Percentiles rank a stretch among this genome's conserved stretches.
phyloP scores from a whole-genome alignment of 2,329 filamentous ascomycete species.

The Penicillium thymicola region DNA sequence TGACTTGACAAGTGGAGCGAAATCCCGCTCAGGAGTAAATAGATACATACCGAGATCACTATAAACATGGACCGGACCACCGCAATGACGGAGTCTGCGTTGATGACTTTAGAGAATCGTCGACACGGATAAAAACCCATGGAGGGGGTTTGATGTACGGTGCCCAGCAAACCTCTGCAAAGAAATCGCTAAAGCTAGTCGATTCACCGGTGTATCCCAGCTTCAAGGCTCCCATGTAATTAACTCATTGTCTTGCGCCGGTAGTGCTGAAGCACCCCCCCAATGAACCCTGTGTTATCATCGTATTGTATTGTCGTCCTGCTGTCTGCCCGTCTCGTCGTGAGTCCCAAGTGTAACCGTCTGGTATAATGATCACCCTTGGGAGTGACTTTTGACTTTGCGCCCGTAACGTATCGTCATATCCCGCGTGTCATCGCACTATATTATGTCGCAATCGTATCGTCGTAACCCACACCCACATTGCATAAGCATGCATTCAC shows the following conservation, averaged over 20 bases:
- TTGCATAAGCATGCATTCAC: not conserved
- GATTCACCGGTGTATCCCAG: not conserved
- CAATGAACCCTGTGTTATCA: not conserved
- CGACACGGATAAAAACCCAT: not conserved
- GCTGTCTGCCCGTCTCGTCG: not conserved
- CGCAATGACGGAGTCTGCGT: not conserved
- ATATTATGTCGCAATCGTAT: not conserved
- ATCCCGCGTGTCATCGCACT: not conserved
- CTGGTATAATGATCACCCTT: not conserved
- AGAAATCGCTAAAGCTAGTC: not conserved
- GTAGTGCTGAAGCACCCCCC: not conserved
- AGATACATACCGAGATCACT: not conserved
- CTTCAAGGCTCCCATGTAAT: not conserved
- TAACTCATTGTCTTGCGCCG: not conserved
- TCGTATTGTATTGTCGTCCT: not conserved
- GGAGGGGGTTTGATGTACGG: not conserved
- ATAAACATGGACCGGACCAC: not conserved
- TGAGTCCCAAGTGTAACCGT: not conserved
- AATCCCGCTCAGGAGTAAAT: not conserved
- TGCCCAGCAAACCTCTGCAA: not conserved
- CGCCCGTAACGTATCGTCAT: not conserved
- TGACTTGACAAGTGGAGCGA: not conserved
- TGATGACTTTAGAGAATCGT: not conserved
- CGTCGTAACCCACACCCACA: not conserved
- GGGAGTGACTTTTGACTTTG: no score